phyloP scores from a whole-genome alignment of 2,329 filamentous ascomycete species.

The Pyrenochaeta sp. region DNA sequence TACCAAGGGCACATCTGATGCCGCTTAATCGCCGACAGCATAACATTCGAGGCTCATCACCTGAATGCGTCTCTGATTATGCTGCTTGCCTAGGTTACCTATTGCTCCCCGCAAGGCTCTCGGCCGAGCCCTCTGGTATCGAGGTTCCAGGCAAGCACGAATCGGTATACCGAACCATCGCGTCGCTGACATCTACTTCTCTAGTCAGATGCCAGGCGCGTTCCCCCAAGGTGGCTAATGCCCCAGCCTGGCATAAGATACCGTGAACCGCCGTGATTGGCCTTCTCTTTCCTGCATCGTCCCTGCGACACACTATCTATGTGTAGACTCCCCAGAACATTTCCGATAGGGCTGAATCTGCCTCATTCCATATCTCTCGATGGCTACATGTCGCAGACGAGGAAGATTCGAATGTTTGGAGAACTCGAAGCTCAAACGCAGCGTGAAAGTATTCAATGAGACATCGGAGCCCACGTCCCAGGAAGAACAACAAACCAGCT shows the following conservation, averaged over 20 bases:
- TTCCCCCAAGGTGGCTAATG: not conserved
- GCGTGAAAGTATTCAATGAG: too few relatives aligned
- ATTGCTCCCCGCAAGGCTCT: not conserved
- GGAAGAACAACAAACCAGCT: too few relatives aligned
- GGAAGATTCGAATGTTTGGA: too few relatives aligned
- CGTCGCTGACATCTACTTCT: not conserved
- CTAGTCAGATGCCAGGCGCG: not conserved
- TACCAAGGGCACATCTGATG: not conserved
- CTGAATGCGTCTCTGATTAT: not conserved
- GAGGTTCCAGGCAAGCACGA: not conserved
- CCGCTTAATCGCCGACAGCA: not conserved
- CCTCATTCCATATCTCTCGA: too few relatives aligned
- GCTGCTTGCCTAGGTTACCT: not conserved
- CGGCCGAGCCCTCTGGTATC: not conserved
- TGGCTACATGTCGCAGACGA: too few relatives aligned
- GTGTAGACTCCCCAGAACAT: too few relatives aligned
- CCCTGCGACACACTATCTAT: too few relatives aligned
- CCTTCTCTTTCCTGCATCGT: not conserved
- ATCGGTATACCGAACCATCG: not conserved
- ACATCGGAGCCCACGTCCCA: too few relatives aligned
- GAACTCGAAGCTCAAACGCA: too few relatives aligned
- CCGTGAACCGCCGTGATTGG: conserved; percentile 2
- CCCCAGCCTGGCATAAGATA: not conserved
- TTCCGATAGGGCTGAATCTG: too few relatives aligned
- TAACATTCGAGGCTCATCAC: not conserved